Evolutionary conservation across 1,139 yeast genomes (phyloP), one percentile per base, ranked within the genome.

Genomic region (Nakaseomyces bracarensis): DNA sequence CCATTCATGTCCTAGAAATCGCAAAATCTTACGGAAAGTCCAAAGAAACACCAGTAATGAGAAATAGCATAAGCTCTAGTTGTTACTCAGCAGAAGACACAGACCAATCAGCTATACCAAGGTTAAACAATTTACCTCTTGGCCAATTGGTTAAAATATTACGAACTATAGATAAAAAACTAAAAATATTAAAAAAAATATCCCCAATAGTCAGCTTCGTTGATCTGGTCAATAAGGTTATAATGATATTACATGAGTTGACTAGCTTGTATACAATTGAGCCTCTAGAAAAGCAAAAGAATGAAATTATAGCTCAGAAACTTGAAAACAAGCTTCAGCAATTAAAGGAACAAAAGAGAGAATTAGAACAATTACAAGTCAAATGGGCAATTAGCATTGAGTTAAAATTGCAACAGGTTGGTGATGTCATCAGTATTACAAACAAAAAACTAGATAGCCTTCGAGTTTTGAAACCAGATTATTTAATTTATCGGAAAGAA

Each of bases 401-500:
- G n/a, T n/a, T n/a, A n/a, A n/a, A n/a, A n/a, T n/a, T n/a, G n/a
- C n/a, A n/a, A n/a, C n/a, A n/a, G n/a, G n/a, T n/a, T n/a, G n/a
- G n/a, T 4, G 36, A 20, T 6, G 25, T 21, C 2, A 33, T 33
- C 40, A 43, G 50, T 1, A 39, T 46, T 4, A 56, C 61, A 0
- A 51, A 50, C 41, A 33, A 40, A 2, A 53, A 52, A 22, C 48
- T 65, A n/a, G 57, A 55, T 41, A 63, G 58, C 43, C 56, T 64
- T 18, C 54, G 54, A 20, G 39, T 50, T 1, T 46, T 61, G 39
- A 58, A 63, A 45, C 57, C 53, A 13, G 66, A 66, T 13, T 65
- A 63, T 39, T 44, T 54, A 33, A 38, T 49, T 3, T 57, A 49
- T 40, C 43, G 56, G 27, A 46, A 48, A 41, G 52, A 58, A 11